Evolutionary conservation across 1,284 basidiomycete genomes (phyloP).

Genomic region (Gomphus bonarii): DNA sequence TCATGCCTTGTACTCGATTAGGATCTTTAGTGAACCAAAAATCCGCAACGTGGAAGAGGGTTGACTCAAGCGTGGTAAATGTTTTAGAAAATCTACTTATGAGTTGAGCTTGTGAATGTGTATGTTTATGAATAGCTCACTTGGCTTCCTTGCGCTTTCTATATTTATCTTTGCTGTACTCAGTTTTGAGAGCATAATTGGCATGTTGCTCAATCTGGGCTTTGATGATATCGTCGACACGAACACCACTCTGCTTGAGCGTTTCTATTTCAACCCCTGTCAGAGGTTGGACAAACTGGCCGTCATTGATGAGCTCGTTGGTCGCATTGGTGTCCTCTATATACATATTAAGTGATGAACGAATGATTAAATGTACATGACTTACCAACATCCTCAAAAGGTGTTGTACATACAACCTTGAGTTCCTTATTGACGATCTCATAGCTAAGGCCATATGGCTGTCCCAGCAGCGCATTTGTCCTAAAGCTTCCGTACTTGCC

Average conservation of each 20-base stretch:
- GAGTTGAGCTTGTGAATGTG: neutral
- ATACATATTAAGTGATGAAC: conserved; percentile 1
- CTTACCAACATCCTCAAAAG: conserved; percentile 66
- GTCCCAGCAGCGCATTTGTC: conserved; percentile 56
- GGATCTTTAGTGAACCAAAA: conserved; percentile 85
- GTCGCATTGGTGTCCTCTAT: conserved; percentile 85
- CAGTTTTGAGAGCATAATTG: conserved; percentile 86
- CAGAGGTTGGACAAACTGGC: conserved; percentile 66
- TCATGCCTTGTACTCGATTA: conserved; percentile 72
- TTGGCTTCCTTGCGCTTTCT: conserved; percentile 91
- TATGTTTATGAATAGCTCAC: conserved; percentile 31
- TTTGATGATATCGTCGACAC: conserved; percentile 88
- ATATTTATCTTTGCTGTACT: conserved; percentile 96
- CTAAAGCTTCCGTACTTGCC: conserved; percentile 70
- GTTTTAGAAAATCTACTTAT: conserved; percentile 70
- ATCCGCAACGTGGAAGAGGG: conserved; percentile 79
- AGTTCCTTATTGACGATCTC: conserved; percentile 66
- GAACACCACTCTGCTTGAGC: conserved; percentile 66
- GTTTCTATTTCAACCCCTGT: conserved; percentile 74
- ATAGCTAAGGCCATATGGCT: conserved; percentile 69
- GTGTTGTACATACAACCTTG: conserved; percentile 46
- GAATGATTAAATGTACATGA: neutral
- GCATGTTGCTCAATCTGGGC: conserved; percentile 87
- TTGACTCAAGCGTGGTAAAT: conserved; percentile 85
- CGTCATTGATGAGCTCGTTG: conserved; percentile 82